Base-by-base conservation (phyloP, 805 yeast genomes). In the Ogataea parapolymorpha region DNA sequence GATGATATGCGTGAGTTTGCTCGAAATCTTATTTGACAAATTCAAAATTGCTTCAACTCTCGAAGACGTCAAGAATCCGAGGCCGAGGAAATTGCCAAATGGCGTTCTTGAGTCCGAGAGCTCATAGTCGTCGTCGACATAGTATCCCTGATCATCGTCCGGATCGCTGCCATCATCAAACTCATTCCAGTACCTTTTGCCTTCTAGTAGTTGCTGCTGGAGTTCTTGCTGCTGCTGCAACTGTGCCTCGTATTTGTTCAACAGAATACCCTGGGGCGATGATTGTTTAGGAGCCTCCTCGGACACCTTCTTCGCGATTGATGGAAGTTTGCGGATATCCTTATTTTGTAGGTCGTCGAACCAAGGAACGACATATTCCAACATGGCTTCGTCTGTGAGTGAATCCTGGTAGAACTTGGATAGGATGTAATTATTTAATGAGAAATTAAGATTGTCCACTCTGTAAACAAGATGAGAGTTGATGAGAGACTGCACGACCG, bases 161-260 rank as follows among this genome's bases (percentile, higher is more conserved):
- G 42, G 75, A 43, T 79, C 85, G 1, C 81, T 77, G 0, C 74
- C 75, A 51, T 80, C 69, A 51, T 80, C 85, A 54, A 80, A 80
- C 60, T 80, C 85, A 53, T 80, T 80, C 85, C 85, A 80, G 56
- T 80, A 80, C 33, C 81, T 51, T 18, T 53, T 48, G 3, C 42
- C 43, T 25, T 50, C 50, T 5, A 37, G 18, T 14, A 44, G 34
- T 18, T 43, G 44, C 27, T 42, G 37, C 15, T 39, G 48, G 6
- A 22, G 39, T 26, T 31, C 42, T 28, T 25, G 45, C 30, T 12
- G 31, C 15, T 38, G 46, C 41, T 25, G 30, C 32, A n/a, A 31
- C 10, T 24, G 14, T 6, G 42, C 49, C 14, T 59, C 64, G 41
- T 56, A 27, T 36, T 56, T 61, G 44, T 65, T 65, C 18, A 63